These are phyloP conservation scores for Mycogone perniciosa DNA, from an alignment of 2,329 filamentous ascomycete species.

Conservation along the genomic window DNA sequence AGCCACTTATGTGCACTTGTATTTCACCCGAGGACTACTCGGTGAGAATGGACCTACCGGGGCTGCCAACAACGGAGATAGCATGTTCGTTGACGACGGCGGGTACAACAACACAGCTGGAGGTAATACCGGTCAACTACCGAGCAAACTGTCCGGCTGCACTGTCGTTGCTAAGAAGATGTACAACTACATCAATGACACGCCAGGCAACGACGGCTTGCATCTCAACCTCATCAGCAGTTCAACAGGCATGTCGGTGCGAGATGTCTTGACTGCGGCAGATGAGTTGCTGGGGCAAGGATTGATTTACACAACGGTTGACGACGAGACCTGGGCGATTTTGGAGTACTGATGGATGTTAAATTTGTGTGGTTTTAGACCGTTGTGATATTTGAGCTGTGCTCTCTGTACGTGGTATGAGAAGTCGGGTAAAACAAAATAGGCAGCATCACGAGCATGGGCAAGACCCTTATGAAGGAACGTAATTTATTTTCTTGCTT, in stretches of 20 bases:
- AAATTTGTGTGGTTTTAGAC: neutral
- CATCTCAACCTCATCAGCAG: constrained; percentile 72
- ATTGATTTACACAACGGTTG: constrained; percentile 81
- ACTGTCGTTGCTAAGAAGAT: constrained; percentile 59
- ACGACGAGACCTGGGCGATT: constrained; percentile 87
- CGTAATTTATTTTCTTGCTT: neutral
- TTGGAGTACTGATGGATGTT: constrained; percentile 46
- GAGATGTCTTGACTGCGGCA: constrained; percentile 68
- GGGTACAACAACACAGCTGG: constrained; percentile 31
- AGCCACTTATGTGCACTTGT: constrained; percentile 80
- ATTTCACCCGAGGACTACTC: constrained; percentile 65
- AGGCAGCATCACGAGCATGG: no score
- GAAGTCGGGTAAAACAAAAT: neutral
- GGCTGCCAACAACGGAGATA: constrained; percentile 37
- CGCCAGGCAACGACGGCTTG: constrained; percentile 71
- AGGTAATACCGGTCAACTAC: constrained; percentile 32
- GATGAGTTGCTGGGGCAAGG: constrained; percentile 72
- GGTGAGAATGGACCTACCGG: constrained; percentile 32
- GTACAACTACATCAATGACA: constrained; percentile 60
- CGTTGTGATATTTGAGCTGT: neutral
- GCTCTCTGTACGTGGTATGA: neutral
- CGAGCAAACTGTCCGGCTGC: constrained; percentile 40
- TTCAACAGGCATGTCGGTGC: constrained; percentile 56
- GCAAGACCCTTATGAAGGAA: neutral
- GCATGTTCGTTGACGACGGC: constrained; percentile 52